Base-by-base conservation (phyloP, 495 filamentous ascomycete species). In the Penicillium paxilli region DNA sequence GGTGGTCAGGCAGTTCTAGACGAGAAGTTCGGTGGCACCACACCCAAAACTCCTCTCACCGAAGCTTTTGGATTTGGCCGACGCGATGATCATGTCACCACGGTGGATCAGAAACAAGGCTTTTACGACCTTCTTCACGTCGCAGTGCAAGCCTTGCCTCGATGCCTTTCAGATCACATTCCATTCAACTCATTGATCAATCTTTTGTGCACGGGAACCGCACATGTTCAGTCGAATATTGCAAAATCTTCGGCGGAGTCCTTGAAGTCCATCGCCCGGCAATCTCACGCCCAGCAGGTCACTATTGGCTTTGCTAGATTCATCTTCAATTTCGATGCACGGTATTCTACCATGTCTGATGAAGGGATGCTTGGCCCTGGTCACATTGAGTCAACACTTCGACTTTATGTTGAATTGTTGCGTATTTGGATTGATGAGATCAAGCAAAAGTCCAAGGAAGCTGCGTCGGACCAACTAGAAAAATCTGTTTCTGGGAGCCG, bases 341-440 rank as follows among this genome's bases (percentile, higher is more conserved):
- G 91, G 23, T 97, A 97, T 69, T 90, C 92, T 1, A 98, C 94
- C 19, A 96, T 96, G 88, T 96, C 92, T 8, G 95, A 98, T 62
- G 92, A 96, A 38, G 94, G 95, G 3, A 92, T 99, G 90, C 83
- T 98, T 21, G 94, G 94, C 5, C 86, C 91, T 21, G 90, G 86
- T 9, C 95, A 98, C 65, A 96, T 98, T 46, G 95, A 99, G 63
- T 96, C 87, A 52, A 98, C 95, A 3, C 66, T 99, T 16, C 84
- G 85, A 55, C 79, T 99, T 0, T 99, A 98, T 65, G 89, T 99
- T 40, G 92, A 99, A 67, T 74, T 98, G 8, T 77, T 99, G 26
- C 82, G 88, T 51, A 97, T 99, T 37, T 99, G 94, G 94, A 94
- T 96, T 24, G 92, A 97, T 47, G 92, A 97, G 63, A 93, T 98